phyloP scores from a whole-genome alignment of 306 rosid species.

The Styphnolobium japonicum region DNA sequence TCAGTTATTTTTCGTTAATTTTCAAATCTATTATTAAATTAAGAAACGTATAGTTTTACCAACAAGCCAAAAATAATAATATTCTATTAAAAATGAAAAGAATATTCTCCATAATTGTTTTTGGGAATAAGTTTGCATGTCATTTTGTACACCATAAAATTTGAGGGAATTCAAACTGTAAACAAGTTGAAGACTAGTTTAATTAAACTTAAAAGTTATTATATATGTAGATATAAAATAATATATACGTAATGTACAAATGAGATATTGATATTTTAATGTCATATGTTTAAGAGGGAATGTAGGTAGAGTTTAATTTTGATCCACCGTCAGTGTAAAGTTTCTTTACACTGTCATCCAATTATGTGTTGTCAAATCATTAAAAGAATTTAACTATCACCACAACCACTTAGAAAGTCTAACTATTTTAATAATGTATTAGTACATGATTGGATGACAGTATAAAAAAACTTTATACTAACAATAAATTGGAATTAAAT shows the following conservation, averaged over 20 bases:
- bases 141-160: not conserved
- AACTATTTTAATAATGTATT: too few relatives aligned
- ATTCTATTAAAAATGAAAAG: not conserved
- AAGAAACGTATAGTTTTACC: not conserved
- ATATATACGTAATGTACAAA: not conserved
- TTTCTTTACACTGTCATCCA: too few relatives aligned
- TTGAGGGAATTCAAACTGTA: not conserved
- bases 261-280: not conserved
- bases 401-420: too few relatives aligned
- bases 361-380: too few relatives aligned
- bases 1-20: conserved; percentile 7
- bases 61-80: too few relatives aligned
- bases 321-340: too few relatives aligned
- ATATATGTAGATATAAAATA: not conserved
- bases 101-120: not conserved
- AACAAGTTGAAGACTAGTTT: too few relatives aligned
- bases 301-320: too few relatives aligned
- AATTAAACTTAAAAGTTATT: not conserved
- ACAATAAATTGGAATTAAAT: too few relatives aligned
- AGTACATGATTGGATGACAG: too few relatives aligned
- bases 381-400: too few relatives aligned
- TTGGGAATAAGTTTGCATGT: not conserved
- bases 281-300: not conserved
- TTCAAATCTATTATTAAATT: not conserved
- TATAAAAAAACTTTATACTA: too few relatives aligned